These are phyloP conservation scores for Saccharomycopsis microspora DNA, from an alignment of 805 yeast genomes.

Conservation along the genomic window DNA sequence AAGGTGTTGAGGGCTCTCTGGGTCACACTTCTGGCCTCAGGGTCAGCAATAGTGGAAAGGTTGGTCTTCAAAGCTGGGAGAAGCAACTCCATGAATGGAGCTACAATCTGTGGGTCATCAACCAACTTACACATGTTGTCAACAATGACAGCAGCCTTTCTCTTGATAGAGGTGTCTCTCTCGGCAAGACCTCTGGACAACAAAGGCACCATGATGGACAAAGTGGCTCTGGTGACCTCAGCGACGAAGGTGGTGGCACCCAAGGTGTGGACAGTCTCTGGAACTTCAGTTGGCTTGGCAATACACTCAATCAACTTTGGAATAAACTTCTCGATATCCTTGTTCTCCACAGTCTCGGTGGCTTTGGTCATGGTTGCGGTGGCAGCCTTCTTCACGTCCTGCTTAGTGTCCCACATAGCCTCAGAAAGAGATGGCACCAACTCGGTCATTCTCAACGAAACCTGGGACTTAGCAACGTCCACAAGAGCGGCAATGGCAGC, in stretches of 20 bases:
- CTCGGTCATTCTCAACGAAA: constrained; percentile 99
- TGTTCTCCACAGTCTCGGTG: constrained; percentile 97
- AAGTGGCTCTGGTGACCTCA: constrained; percentile 98
- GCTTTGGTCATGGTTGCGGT: constrained; percentile 91
- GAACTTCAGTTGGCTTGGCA: constrained; percentile 92
- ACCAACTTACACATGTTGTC: constrained; percentile 99
- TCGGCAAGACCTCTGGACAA: constrained; percentile 99
- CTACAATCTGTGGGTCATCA: constrained; percentile 99
- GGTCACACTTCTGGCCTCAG: constrained; percentile 99
- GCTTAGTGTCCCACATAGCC: constrained; percentile 99
- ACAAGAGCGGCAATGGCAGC: constrained; percentile 79
- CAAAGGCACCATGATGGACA: constrained; percentile 98
- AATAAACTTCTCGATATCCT: constrained; percentile 98
- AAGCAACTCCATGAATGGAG: constrained; percentile 93
- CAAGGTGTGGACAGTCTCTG: constrained; percentile 96
- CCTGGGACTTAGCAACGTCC: constrained; percentile 88
- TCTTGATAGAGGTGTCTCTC: constrained; percentile 98
- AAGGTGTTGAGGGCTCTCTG: constrained; percentile 93
- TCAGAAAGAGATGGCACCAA: constrained; percentile 96
- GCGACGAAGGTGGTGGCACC: constrained; percentile 99
- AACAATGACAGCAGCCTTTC: constrained; percentile 98
- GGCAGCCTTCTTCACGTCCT: constrained; percentile 95
- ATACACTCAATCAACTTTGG: constrained; percentile 96
- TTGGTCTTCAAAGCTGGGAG: constrained; percentile 94
- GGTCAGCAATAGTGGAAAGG: constrained; percentile 96